Conservation (phyloP, 306 rosid genomes). For the Astragalus membranaceus region DNA sequence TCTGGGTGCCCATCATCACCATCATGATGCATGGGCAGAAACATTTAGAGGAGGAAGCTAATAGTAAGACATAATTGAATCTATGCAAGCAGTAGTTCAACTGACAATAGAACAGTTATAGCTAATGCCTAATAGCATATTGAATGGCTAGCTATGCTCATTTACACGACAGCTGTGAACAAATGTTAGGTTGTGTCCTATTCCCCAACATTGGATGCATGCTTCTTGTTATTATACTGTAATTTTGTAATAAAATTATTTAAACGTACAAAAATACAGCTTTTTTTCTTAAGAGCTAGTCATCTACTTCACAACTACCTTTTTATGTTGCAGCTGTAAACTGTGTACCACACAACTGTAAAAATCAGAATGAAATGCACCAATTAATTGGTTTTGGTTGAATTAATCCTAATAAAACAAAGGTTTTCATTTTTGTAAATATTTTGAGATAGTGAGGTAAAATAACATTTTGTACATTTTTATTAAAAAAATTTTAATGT, state of each 20-base stretch:
- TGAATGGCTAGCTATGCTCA: background rate
- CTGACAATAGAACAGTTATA: background rate
- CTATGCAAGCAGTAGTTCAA: background rate
- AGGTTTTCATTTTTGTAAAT: background rate
- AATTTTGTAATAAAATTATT: background rate
- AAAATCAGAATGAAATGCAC: background rate
- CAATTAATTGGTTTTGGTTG: background rate
- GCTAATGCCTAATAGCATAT: background rate
- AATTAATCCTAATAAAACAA: background rate
- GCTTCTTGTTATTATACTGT: background rate
- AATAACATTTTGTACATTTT: background rate
- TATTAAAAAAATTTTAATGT: background rate
- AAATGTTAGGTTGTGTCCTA: background rate
- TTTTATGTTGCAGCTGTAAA: constrained; percentile 5
- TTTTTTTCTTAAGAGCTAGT: background rate
- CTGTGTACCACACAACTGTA: background rate
- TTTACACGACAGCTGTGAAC: background rate
- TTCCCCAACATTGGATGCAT: background rate
- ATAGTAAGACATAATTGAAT: background rate
- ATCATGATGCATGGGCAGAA: background rate
- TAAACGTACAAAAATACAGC: background rate
- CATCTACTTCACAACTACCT: constrained; percentile 18
- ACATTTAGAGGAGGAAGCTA: background rate
- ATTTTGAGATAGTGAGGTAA: background rate
- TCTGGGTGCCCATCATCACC: background rate